Evolutionary conservation across 805 yeast species (phyloP), one percentile per base, ranked within the genome.

Genomic region (Metschnikowia similis): DNA sequence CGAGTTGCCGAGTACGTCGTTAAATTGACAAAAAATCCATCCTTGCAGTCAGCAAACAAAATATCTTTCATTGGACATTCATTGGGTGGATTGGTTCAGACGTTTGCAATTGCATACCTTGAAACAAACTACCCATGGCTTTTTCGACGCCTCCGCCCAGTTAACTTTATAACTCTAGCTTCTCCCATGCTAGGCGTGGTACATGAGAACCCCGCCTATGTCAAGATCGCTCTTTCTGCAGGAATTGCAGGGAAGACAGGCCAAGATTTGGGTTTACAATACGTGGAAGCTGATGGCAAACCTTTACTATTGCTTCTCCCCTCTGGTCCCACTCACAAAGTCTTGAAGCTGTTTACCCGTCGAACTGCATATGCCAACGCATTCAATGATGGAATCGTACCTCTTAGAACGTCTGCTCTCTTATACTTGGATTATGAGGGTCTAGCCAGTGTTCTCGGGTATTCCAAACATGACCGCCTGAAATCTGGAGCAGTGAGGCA

Each of bases 161-260:
- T 84, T 16, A 87, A 89, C 64, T 89, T 90, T 59, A 76, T 94
- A 32, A 76, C 94, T 0, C 57, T 94, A 57, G 97, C 99, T 0
- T 80, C 95, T 4, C 99, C 99, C 0, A 75, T 89, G 60, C 70
- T 94, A 11, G 99, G 99, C 0, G 83, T 94, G 2, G 80, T 87
- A 16, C 83, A 87, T 51, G 99, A 94, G 55, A 88, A 89, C 63
- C 97, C 98, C 0, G 79, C 81, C 2, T 89, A 87, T 63, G 87
- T 92, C 11, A 88, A 90, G 51, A 63, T 90, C 44, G 96, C 94
- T 0, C 72, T 94, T 10, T 89, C 85, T 69, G 77, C 91, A 34
- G 99, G 99, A 0, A 75, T 90, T 21, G 84, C 90, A n/a, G 99
- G 99, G 4, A 80, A 81, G 54, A 87, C 97, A 0, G 99, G 99